Conservation (phyloP, 306 rosid species). For the Heteromeles arbutifolia region DNA sequence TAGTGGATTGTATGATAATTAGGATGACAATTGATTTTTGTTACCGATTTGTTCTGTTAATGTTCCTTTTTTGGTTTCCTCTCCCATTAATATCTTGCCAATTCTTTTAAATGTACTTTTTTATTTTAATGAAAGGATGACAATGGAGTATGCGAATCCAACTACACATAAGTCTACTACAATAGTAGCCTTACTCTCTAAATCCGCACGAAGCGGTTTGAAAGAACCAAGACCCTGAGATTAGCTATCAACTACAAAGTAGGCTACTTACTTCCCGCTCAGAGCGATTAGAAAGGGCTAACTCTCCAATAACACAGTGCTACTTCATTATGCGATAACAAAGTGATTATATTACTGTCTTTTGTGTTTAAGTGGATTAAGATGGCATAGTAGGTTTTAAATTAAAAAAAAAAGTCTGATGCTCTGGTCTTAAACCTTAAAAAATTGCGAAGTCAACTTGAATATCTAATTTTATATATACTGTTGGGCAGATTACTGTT, state of each 20-base stretch:
- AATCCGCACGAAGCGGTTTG: no score
- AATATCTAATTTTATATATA: conserved; percentile 8
- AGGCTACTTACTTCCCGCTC: no score
- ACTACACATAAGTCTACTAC: no score
- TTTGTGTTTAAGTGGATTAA: conserved; percentile 8
- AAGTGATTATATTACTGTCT: conserved; percentile 4
- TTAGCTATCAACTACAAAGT: no score
- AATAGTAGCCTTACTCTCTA: no score
- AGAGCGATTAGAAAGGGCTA: no score
- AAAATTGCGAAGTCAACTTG: neutral
- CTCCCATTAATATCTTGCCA: conserved; percentile 3
- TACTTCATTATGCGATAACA: neutral
- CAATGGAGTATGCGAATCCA: no score
- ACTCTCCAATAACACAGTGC: no score
- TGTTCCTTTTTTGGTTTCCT: conserved; percentile 12
- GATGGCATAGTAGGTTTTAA: conserved; percentile 4
- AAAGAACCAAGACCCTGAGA: no score
- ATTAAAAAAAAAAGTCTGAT: conserved; percentile 11
- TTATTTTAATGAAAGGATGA: no score
- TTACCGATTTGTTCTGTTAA: neutral
- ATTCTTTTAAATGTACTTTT: neutral
- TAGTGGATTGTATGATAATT: neutral
- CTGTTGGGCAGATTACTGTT: neutral
- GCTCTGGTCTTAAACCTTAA: neutral
- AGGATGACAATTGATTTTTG: conserved; percentile 1